Evolutionary conservation across 2,329 filamentous ascomycete species (phyloP).

Genomic region (Trichoderma citrinoviride): DNA sequence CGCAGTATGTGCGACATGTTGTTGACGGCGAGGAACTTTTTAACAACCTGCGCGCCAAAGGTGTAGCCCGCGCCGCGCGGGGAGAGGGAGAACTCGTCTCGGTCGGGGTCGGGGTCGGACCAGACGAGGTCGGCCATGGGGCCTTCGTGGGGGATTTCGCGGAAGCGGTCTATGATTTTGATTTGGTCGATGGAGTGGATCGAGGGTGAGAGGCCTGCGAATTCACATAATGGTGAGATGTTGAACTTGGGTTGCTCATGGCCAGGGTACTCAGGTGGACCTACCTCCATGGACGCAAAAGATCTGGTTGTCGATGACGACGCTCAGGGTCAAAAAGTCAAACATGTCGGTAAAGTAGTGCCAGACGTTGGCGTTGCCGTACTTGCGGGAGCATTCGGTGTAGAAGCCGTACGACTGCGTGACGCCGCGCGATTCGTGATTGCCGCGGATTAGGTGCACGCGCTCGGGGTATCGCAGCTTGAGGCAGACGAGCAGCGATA

Average conservation of each 20-base stretch:
- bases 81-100: constrained; percentile 93
- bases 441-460: constrained; percentile 93
- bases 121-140: constrained; percentile 99
- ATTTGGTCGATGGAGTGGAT: constrained; percentile 99
- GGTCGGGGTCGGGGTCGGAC: constrained; percentile 96
- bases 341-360: constrained; percentile 99
- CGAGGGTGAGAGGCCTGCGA: constrained; percentile 70
- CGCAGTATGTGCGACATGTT: constrained; percentile 96
- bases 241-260: background rate
- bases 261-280: constrained; percentile 23
- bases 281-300: constrained; percentile 94
- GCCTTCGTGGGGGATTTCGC: constrained; percentile 96
- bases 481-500: constrained; percentile 93
- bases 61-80: constrained; percentile 95
- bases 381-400: constrained; percentile 95
- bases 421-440: constrained; percentile 95
- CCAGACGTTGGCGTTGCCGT: constrained; percentile 98
- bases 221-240: background rate
- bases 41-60: constrained; percentile 95
- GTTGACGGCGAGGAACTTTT: constrained; percentile 97
- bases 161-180: constrained; percentile 98
- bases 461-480: constrained; percentile 95
- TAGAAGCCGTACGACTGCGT: constrained; percentile 99
- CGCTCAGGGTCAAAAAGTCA: constrained; percentile 92
- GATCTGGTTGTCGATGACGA: constrained; percentile 98